Evolutionary conservation across 2,329 filamentous ascomycete species (phyloP).

Genomic region (Aspergillus viridinutans): DNA sequence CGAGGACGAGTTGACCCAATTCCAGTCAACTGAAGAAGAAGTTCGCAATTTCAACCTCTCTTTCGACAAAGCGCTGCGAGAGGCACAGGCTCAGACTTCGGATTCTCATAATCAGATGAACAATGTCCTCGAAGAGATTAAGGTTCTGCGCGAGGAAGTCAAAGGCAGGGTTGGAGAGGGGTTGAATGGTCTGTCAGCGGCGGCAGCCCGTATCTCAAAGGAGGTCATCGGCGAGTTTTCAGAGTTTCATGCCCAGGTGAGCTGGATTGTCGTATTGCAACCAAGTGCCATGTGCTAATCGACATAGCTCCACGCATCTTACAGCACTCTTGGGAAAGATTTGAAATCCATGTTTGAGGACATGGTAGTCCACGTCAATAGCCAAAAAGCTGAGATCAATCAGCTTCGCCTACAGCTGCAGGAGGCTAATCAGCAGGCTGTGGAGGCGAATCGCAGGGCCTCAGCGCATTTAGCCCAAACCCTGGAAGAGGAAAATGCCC

Average conservation of each 20-base stretch:
- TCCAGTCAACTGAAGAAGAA: constrained; percentile 66
- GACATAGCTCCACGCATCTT: constrained; percentile 71
- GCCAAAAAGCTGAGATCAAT: constrained; percentile 74
- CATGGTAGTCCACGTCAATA: constrained; percentile 66
- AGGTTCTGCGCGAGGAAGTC: constrained; percentile 79
- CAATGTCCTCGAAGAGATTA: constrained; percentile 85
- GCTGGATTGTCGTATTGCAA: constrained; percentile 3
- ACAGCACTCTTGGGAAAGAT: constrained; percentile 75
- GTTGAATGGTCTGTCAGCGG: constrained; percentile 73
- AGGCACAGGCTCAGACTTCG: constrained; percentile 52
- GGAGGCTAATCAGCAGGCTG: constrained; percentile 62
- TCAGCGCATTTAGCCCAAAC: constrained; percentile 64
- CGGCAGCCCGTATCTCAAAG: constrained; percentile 81
- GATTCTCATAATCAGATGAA: constrained; percentile 80
- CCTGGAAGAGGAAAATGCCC: constrained; percentile 70
- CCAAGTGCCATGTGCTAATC: constrained; percentile 13
- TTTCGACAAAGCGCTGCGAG: constrained; percentile 64
- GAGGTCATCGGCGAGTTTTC: constrained; percentile 83
- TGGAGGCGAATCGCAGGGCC: constrained; percentile 64
- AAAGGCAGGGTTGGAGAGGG: constrained; percentile 83
- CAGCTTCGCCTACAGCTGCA: constrained; percentile 68
- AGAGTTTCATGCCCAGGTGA: constrained; percentile 69
- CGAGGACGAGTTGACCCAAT: constrained; percentile 65
- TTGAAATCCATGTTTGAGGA: constrained; percentile 84
- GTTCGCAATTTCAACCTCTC: constrained; percentile 64